These are phyloP conservation scores for Dactylella cylindrospora DNA, from an alignment of 2,329 filamentous ascomycete genomes.

Conservation along the genomic window DNA sequence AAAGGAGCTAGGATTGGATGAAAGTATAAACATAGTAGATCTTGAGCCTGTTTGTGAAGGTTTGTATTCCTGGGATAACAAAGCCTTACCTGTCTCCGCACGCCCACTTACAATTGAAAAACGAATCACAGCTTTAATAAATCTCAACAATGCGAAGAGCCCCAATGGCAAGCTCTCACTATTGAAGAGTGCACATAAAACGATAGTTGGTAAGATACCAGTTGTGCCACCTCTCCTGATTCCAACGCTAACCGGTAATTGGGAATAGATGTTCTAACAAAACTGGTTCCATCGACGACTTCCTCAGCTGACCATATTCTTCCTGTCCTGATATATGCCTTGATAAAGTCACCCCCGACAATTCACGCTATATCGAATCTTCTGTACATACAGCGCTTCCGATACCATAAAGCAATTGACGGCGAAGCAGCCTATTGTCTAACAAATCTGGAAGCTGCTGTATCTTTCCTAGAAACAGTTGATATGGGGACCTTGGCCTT, in stretches of 20 bases:
- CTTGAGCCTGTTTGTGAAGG: conserved; percentile 48
- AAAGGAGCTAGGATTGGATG: conserved; percentile 78
- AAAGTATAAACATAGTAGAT: conserved; percentile 64
- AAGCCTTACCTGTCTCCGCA: neutral
- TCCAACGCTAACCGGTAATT: conserved; percentile 11
- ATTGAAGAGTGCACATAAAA: conserved; percentile 84
- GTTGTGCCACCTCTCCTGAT: conserved; percentile 55
- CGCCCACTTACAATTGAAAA: neutral
- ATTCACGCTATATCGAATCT: conserved; percentile 91
- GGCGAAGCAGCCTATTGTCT: conserved; percentile 95
- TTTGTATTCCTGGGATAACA: conserved; percentile 35
- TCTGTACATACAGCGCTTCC: conserved; percentile 90
- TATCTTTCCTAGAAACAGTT: conserved; percentile 92
- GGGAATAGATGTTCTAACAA: conserved; percentile 55
- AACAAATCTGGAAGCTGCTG: conserved; percentile 91
- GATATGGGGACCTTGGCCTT: conserved; percentile 76
- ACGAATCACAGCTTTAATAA: conserved; percentile 60
- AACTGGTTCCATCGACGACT: conserved; percentile 61
- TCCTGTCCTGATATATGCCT: conserved; percentile 91
- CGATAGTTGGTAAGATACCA: conserved; percentile 82
- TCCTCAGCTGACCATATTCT: conserved; percentile 97
- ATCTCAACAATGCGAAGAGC: conserved; percentile 84
- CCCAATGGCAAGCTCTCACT: conserved; percentile 88
- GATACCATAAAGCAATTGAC: conserved; percentile 70
- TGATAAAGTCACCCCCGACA: conserved; percentile 83